Conservation (phyloP, 2,329 filamentous ascomycete genomes). For the Elsinoe necatrix region DNA sequence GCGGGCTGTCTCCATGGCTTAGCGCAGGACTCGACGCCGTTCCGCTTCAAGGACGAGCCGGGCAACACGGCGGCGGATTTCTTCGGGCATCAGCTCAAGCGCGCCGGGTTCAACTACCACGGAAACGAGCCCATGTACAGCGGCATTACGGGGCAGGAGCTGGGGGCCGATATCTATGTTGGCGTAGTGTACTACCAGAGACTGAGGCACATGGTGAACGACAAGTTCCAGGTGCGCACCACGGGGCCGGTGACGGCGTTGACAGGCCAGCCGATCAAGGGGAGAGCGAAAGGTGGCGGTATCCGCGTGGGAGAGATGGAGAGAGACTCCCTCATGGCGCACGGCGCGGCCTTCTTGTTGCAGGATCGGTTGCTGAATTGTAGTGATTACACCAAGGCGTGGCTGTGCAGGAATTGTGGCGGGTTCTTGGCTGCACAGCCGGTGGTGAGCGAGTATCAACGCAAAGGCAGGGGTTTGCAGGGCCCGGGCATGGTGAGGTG, state of each 20-base stretch:
- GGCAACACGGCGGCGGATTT: constrained; percentile 85
- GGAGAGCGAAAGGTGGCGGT: constrained; percentile 90
- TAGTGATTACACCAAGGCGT: constrained; percentile 82
- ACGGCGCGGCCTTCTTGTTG: constrained; percentile 88
- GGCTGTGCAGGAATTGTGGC: constrained; percentile 83
- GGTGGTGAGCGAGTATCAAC: constrained; percentile 46
- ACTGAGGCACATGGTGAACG: constrained; percentile 98
- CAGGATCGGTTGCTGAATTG: constrained; percentile 97
- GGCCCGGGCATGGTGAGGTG: constrained; percentile 26
- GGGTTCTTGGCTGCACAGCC: constrained; percentile 84
- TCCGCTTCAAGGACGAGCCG: constrained; percentile 72
- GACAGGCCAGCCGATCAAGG: constrained; percentile 95
- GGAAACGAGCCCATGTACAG: constrained; percentile 99
- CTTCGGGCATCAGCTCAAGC: constrained; percentile 91
- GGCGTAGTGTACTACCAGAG: constrained; percentile 98
- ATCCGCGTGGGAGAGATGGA: constrained; percentile 99
- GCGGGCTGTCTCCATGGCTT: constrained; percentile 87
- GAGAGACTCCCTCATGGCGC: constrained; percentile 85
- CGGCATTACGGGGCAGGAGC: constrained; percentile 89
- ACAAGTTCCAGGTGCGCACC: constrained; percentile 97
- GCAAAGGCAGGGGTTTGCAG: constrained; percentile 22
- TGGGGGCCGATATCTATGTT: constrained; percentile 90
- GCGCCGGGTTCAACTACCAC: constrained; percentile 95
- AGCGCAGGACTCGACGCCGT: constrained; percentile 93
- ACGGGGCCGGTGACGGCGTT: constrained; percentile 85